Conservation (phyloP, 2,329 filamentous ascomycete genomes). For the Sporothrix mexicana region DNA sequence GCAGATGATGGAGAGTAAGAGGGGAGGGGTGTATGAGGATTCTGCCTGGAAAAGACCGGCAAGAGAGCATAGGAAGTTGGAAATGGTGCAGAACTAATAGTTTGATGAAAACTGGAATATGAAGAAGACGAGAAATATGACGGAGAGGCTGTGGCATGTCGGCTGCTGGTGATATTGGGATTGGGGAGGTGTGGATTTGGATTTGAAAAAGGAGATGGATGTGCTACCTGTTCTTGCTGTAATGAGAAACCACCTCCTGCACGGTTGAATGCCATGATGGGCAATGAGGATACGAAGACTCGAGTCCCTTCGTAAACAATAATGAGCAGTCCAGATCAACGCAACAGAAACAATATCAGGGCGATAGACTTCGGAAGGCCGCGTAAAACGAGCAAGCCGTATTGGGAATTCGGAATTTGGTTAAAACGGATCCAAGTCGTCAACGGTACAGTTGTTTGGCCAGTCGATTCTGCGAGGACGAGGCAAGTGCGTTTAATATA, state of each 20-base stretch:
- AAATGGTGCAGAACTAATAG: neutral
- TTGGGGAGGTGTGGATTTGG: neutral
- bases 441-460: neutral
- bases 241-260: slow-evolving; percentile 40
- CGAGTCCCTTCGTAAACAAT: neutral
- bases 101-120: neutral
- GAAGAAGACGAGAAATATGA: neutral
- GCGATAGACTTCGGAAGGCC: too few relatives aligned
- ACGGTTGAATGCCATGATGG: slow-evolving; percentile 43
- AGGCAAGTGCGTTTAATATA: slow-evolving; percentile 23
- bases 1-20: neutral
- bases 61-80: neutral
- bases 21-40: neutral
- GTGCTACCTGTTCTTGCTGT: slow-evolving; percentile 46
- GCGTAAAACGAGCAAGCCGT: too few relatives aligned
- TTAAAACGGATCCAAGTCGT: neutral
- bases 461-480: neutral
- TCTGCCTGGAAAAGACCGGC: neutral
- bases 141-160: neutral
- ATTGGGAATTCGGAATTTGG: neutral
- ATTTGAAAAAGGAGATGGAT: slow-evolving; percentile 24
- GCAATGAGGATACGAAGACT: neutral
- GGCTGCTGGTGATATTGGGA: neutral
- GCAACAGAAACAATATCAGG: too few relatives aligned
- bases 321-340: too few relatives aligned